Conservation (phyloP, 192 early-diverging fungal genomes). For the Backusella westeae region DNA sequence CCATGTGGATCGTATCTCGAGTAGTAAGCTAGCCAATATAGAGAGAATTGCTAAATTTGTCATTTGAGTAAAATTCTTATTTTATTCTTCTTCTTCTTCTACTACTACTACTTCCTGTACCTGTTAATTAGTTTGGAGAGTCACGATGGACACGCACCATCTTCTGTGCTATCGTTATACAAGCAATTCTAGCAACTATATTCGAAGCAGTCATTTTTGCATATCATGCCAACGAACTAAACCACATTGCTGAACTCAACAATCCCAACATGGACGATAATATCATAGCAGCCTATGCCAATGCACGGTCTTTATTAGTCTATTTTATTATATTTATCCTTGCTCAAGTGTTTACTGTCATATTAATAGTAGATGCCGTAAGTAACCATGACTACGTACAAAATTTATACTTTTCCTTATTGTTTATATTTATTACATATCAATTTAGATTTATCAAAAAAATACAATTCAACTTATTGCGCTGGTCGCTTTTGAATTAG, state of each 20-base stretch:
- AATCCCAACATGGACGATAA: not conserved
- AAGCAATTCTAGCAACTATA: constrained; percentile 29
- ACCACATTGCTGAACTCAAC: constrained; percentile 10
- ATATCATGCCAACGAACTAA: constrained; percentile 25
- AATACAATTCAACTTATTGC: constrained; percentile 92
- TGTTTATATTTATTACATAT: not conserved
- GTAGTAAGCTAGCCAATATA: constrained; percentile 25
- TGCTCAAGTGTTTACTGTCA: constrained; percentile 81
- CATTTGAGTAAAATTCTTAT: not conserved
- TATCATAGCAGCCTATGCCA: constrained; percentile 33
- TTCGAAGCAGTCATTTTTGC: constrained; percentile 38
- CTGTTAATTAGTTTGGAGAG: constrained; percentile 35
- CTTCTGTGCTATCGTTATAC: constrained; percentile 25
- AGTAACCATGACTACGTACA: not conserved
- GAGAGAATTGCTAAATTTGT: not conserved
- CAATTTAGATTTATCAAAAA: constrained; percentile 72
- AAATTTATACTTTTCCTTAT: not conserved
- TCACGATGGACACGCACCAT: constrained; percentile 40
- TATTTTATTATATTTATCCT: constrained; percentile 89
- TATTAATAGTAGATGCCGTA: constrained; percentile 84
- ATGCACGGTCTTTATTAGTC: constrained; percentile 59
- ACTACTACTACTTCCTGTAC: not conserved
- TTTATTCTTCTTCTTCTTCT: constrained; percentile 3
- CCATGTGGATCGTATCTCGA: constrained; percentile 41
- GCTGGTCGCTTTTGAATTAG: constrained; percentile 66